Conservation (phyloP, 139 green algal genomes). For the Desmodesmus armatus region DNA sequence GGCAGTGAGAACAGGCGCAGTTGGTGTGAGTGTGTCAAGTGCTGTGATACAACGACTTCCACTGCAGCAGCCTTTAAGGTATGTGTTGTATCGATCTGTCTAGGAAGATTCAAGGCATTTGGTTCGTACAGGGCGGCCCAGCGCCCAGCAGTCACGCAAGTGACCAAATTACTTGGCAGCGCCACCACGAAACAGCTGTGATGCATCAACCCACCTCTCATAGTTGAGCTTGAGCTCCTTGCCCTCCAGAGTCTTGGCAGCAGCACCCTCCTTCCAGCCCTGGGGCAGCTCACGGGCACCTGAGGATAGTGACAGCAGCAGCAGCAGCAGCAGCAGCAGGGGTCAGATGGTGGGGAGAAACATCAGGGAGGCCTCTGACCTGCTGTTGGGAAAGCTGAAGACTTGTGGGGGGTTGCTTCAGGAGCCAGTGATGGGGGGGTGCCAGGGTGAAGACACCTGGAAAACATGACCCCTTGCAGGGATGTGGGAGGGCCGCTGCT, state of each 20-base stretch:
- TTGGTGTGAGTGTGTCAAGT: background rate
- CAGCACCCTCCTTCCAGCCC: background rate
- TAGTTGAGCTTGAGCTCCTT: conserved; percentile 14
- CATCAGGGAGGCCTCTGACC: background rate
- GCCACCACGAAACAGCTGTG: background rate
- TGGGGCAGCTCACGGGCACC: background rate
- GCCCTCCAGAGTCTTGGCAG: background rate
- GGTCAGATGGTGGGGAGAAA: background rate
- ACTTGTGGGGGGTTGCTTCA: too few species aligned
- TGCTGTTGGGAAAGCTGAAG: too few species aligned
- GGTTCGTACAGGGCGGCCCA: background rate
- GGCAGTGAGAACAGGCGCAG: background rate
- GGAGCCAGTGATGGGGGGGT: background rate
- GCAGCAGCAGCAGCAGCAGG: background rate
- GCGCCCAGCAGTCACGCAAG: background rate
- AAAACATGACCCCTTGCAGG: too few species aligned
- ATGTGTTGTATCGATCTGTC: background rate
- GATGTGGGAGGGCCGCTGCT: too few species aligned
- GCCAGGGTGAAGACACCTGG: background rate
- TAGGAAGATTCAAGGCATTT: background rate
- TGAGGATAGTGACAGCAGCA: background rate
- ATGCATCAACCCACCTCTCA: background rate
- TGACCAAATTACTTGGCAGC: background rate
- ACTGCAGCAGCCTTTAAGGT: background rate
- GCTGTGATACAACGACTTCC: too few species aligned